Conservation (phyloP, 768 basidiomycete species). For the Naematelia aurantialba region DNA sequence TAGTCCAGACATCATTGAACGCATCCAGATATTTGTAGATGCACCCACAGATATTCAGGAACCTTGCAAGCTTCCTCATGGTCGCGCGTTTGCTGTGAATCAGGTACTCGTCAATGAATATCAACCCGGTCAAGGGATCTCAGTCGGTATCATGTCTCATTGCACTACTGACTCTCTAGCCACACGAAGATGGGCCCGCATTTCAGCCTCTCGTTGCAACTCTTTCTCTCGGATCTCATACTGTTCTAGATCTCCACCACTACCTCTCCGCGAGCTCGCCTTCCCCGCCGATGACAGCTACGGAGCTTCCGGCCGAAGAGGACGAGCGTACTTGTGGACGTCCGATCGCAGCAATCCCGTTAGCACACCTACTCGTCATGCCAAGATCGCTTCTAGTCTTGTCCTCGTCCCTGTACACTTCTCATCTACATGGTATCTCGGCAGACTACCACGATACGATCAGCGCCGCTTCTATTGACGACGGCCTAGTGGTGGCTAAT, state of each 20-base stretch:
- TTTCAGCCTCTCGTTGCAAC: slow-evolving; percentile 87
- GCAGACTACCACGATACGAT: slow-evolving; percentile 56
- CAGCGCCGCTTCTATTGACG: slow-evolving; percentile 25
- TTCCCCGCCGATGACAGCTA: slow-evolving; percentile 36
- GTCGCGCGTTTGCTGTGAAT: slow-evolving; percentile 59
- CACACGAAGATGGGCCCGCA: slow-evolving; percentile 86
- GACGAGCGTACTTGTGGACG: slow-evolving; percentile 25
- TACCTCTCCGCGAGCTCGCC: slow-evolving; percentile 53
- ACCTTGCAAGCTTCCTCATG: slow-evolving; percentile 56
- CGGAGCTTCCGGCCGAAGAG: slow-evolving; percentile 12
- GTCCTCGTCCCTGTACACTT: slow-evolving; percentile 63
- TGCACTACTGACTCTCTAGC: slow-evolving; percentile 54
- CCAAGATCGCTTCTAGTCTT: slow-evolving; percentile 82
- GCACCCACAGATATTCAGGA: slow-evolving; percentile 24
- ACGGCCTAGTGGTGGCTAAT: slow-evolving; percentile 59
- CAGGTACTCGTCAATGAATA: slow-evolving; percentile 93
- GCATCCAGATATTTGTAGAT: slow-evolving; percentile 61
- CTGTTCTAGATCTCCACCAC: slow-evolving; percentile 75
- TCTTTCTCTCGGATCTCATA: slow-evolving; percentile 79
- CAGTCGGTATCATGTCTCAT: slow-evolving; percentile 57
- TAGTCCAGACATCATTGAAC: slow-evolving; percentile 73
- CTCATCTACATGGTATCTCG: slow-evolving; percentile 78
- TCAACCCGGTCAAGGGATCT: slow-evolving; percentile 84
- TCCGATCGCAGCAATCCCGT: slow-evolving; percentile 62
- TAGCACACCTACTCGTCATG: slow-evolving; percentile 73